Evolutionary conservation across 352 stramenopile genomes (phyloP).

Genomic region (Plasmopara viticola): DNA sequence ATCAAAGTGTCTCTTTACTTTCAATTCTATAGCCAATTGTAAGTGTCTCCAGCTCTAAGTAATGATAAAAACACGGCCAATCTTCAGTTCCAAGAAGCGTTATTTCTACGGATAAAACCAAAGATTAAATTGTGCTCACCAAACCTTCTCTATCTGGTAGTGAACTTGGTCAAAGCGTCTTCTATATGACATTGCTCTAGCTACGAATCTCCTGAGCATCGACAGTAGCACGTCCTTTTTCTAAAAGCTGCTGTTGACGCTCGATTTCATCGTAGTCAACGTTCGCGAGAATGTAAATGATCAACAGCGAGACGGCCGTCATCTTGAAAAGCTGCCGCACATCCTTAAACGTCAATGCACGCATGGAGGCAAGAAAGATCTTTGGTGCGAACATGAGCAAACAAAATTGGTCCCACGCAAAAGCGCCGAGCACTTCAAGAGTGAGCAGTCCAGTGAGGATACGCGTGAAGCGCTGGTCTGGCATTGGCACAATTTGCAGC

Average conservation of each 20-base stretch:
- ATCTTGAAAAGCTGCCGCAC: slow-evolving; percentile 82
- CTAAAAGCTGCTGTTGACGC: slow-evolving; percentile 76
- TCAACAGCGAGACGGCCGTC: slow-evolving; percentile 65
- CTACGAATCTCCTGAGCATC: slow-evolving; percentile 34
- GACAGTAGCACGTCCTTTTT: slow-evolving; percentile 36
- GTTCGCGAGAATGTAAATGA: slow-evolving; percentile 86
- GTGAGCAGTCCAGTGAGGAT: slow-evolving; percentile 75
- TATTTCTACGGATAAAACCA: too few relatives aligned
- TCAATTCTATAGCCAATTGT: too few relatives aligned
- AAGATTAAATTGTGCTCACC: too few relatives aligned
- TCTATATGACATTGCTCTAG: slow-evolving; percentile 12
- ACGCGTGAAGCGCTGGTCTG: slow-evolving; percentile 76
- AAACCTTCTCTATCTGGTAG: too few relatives aligned
- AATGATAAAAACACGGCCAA: too few relatives aligned
- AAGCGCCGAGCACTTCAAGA: slow-evolving; percentile 80
- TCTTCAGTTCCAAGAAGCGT: too few relatives aligned
- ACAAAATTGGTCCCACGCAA: slow-evolving; percentile 82
- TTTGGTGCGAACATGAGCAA: slow-evolving; percentile 80
- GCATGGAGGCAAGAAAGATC: slow-evolving; percentile 79
- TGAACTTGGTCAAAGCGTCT: too few relatives aligned
- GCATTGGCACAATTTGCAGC: slow-evolving; percentile 90
- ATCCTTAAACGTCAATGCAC: slow-evolving; percentile 72
- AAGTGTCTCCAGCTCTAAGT: too few relatives aligned
- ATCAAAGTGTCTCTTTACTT: too few relatives aligned
- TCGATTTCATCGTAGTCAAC: slow-evolving; percentile 89